Evolutionary conservation across 371 early-diverging fungal genomes (phyloP), one percentile per base, ranked within the genome.

Genomic region (Dichotomocladium elegans): DNA sequence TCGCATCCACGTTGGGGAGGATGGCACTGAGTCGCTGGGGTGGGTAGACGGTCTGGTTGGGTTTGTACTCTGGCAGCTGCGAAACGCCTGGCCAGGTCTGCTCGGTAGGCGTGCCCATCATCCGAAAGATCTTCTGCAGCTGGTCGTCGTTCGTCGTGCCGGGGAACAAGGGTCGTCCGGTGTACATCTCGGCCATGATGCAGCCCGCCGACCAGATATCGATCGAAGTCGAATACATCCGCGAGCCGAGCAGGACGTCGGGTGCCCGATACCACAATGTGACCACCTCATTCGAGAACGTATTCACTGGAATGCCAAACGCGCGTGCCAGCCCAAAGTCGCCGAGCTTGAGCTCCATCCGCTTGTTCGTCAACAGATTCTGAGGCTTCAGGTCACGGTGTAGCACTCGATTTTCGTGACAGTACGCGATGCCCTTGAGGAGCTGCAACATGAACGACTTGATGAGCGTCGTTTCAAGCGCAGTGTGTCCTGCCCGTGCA

Each of bases 191-290:
- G 35, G 94, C 94, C 83, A 97, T 87, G 64, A 98, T 99, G 73
- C 99, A 99, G 4, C 99, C 99, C 3, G 93, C 89, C 12, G 95
- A 94, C 99, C 99, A 99, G 47, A 99, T 94, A 71, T 99, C 99
- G 55, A 99, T 95, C 7, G 94, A 91, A 15, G 92, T 98, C 8
- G 91, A 83, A 71, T 99, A 99, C 61, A 90, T 90, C 51, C 94
- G 85, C 24, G 91, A 90, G 4, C 99, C 99, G 52, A 98, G 80
- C 7, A 99, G 73, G 8, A 99, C 95, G 72, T 99, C 99, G 3
- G 99, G 99, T 4, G 98, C 91, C 54, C 99, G 86, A 58, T 92
- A 92, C 93, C 95, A 96, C 37, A 95, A 74, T 3, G 99, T 99
- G 21, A 99, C 98, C 3, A 99, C 99, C 66, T 99, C 99, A 63